Conservation (phyloP, 169 alveolate genomes). For the Plasmodium relictum region DNA sequence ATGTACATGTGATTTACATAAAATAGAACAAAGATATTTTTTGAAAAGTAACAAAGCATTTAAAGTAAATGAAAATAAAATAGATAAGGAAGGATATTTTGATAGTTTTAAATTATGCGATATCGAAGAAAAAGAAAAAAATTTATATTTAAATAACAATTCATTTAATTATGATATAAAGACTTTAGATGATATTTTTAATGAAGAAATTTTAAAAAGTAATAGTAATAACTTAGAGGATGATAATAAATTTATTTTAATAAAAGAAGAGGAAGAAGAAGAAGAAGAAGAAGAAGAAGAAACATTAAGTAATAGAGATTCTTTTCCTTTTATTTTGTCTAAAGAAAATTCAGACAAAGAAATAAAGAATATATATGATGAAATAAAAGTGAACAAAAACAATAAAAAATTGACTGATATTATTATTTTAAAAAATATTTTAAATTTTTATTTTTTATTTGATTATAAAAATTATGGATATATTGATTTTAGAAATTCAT, state of each 20-base stretch:
- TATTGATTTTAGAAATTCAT: constrained; percentile 50
- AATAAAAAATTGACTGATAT: constrained; percentile 37
- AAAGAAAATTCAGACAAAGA: background rate
- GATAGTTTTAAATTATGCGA: constrained; percentile 20
- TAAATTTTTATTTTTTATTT: constrained; percentile 65
- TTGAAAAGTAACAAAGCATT: background rate
- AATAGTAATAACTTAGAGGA: background rate
- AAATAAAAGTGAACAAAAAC: background rate
- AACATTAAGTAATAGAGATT: background rate
- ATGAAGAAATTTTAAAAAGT: background rate
- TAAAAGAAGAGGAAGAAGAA: background rate
- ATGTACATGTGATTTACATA: too few species aligned
- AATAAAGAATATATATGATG: too few species aligned
- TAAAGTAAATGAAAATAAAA: constrained; percentile 2
- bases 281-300: background rate
- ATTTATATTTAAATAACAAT: background rate
- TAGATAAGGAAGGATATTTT: constrained; percentile 12
- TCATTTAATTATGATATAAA: background rate
- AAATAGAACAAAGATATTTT: too few species aligned
- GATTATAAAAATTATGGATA: constrained; percentile 55
- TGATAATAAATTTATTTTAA: background rate
- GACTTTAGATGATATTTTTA: background rate
- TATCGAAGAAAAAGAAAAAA: constrained; percentile 2
- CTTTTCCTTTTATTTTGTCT: background rate
- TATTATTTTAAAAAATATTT: constrained; percentile 48